Base-by-base conservation (phyloP, 768 basidiomycete species). In the Tremella mesenterica region DNA sequence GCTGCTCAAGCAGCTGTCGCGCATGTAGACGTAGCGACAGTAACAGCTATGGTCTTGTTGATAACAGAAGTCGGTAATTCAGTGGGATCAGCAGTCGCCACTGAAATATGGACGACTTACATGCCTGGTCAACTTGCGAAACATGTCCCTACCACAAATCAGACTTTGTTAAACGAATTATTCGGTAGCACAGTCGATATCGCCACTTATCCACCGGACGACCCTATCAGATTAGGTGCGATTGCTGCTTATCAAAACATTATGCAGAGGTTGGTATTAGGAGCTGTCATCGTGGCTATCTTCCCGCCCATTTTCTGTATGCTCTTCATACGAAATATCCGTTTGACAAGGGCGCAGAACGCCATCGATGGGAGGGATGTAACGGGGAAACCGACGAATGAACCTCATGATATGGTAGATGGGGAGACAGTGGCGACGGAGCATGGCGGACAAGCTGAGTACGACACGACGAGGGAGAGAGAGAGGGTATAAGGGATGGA, bases 291-390 rank as follows among this genome's bases (percentile, higher is more conserved):
- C 29, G 74, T 74, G 5, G 70, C 82, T 49, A 78, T 80, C 54
- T 73, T 84, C 45, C 63, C 85, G 0, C 84, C 85, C 7, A 73
- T 85, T 50, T 28, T 80, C 27, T 75, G 82, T 53, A 72, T 83
- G 1, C 71, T 85, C 59, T 73, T 80, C 50, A 82, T 85, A 76
- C 80, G 81, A 13, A 75, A 85, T 62, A 83, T 81, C 77, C 77
- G 80, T 55, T 81, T 89, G 47, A 81, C 82, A 14, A 81, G 85
- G 60, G 75, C 74, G 36, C 85, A 87, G 71, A 87, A 86, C 66
- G 83, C 84, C 0, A 78, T 84, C 14, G 84, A 86, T 58, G 59
- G 58, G 18, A 64, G 68, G 41, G 73, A 71, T 47, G 50, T 71
- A 6, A 55, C 65, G 1, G 73, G 73, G 7, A 48, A 59, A 34